These are phyloP conservation scores for Lichtheimia corymbifera DNA, from an alignment of 371 early-diverging fungal genomes.

Conservation along the genomic window DNA sequence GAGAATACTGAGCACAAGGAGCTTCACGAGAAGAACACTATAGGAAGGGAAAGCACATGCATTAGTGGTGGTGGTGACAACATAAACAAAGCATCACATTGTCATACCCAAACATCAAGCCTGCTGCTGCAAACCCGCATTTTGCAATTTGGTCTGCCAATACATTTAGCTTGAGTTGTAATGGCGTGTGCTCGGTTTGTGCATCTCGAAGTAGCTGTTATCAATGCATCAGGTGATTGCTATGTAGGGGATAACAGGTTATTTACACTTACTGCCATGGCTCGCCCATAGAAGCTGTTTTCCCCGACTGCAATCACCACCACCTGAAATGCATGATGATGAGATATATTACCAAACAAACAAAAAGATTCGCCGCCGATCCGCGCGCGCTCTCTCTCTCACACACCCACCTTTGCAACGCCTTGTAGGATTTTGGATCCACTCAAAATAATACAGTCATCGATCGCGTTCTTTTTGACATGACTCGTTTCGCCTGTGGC, in stretches of 20 bases:
- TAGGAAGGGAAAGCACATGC: not conserved
- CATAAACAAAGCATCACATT: too few species aligned
- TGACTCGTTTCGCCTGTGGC: conserved; percentile 86
- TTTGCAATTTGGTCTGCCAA: conserved; percentile 80
- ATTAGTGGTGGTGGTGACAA: not conserved
- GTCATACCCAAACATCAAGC: conserved; percentile 54
- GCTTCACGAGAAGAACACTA: conserved; percentile 55
- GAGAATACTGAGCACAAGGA: conserved; percentile 51
- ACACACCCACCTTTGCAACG: conserved; percentile 53
- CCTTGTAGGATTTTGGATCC: conserved; percentile 79
- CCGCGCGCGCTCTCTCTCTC: not conserved
- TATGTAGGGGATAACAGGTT: not conserved
- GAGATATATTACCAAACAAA: not conserved
- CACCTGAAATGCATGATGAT: conserved; percentile 32
- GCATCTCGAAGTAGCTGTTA: conserved; percentile 43
- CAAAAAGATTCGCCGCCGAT: too few species aligned
- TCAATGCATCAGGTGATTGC: not conserved
- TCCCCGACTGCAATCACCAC: conserved; percentile 72
- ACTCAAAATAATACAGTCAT: conserved; percentile 57
- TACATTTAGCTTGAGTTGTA: conserved; percentile 72
- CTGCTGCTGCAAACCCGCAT: conserved; percentile 66
- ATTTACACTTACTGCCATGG: conserved; percentile 24
- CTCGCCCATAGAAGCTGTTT: conserved; percentile 60
- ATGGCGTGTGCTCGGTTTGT: conserved; percentile 69
- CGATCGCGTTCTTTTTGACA: conserved; percentile 42